phyloP scores from a whole-genome alignment of 169 alveolate genomes.

The Plasmodium fragile region DNA sequence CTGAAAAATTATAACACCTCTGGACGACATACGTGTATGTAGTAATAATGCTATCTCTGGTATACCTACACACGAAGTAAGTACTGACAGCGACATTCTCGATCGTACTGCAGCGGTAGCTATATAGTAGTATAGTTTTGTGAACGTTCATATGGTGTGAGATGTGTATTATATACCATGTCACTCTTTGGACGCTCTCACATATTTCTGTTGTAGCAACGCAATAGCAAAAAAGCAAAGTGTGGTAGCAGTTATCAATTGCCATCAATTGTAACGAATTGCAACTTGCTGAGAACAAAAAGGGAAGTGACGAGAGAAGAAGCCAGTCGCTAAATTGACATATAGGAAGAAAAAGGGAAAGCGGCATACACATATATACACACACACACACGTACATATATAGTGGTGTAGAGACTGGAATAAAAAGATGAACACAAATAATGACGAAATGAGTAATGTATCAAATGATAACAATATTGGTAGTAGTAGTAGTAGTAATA shows the following conservation, averaged over 20 bases:
- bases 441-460: not conserved
- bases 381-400: too few species aligned
- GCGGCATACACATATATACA: not conserved
- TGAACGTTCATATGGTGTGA: not conserved
- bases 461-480: not conserved
- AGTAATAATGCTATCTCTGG: not conserved
- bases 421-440: not conserved
- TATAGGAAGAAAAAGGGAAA: not conserved
- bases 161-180: not conserved
- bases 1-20: not conserved
- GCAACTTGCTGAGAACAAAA: not conserved
- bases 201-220: not conserved
- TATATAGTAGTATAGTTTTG: not conserved
- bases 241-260: too few species aligned
- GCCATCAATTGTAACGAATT: not conserved
- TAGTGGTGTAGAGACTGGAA: not conserved
- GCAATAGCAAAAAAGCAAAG: not conserved
- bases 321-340: not conserved
- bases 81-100: not conserved
- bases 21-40: not conserved
- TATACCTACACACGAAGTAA: not conserved
- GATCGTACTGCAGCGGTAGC: not conserved
- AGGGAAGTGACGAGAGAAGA: not conserved
- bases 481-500: not conserved
- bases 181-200: not conserved